Base-by-base conservation (phyloP, 768 basidiomycete genomes). In the Russula virescens region DNA sequence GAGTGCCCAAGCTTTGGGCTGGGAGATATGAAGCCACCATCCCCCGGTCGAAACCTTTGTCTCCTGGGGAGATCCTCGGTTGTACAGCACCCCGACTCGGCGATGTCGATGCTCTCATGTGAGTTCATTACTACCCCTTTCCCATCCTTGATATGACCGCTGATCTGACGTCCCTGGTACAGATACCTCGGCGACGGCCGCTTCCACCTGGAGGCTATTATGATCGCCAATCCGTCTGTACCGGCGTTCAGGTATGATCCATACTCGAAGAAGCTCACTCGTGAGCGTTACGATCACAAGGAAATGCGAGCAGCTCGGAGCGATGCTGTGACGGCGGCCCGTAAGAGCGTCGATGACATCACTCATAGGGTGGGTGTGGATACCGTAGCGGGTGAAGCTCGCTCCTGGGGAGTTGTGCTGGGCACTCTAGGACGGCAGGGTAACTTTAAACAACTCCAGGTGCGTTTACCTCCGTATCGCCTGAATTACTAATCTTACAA, bases 231-330 rank as follows among this genome's bases (percentile, higher is more conserved):
- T 73, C 97, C 97, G 0, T 74, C 82, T 34, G 81, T 98, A 19
- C 94, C 97, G 13, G 95, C 97, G 0, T 99, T 97, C 76, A 85
- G 97, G 23, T 99, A 98, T 74, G 97, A 98, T 71, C 97, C 97
- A 4, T 99, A 98, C 74, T 92, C 94, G 23, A 99, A 99, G 74
- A 97, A 94, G 71, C 80, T 99, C 55, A 98, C 97, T 1, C 78
- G 93, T 61, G 97, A 99, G 71, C 81, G 85, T 4, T 99, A 98
- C 68, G 82, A 93, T 68, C 94, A 98, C 69, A 73, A 76, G 10
- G 88, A 94, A 75, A 99, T 99, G 97, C 83, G 87, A 51, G 70
- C 73, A 0, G 75, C 87, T 43, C 79, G 97, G 52, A 81, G 86
- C 46, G 78, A 88, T 35, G 94, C 94, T 0, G 85, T 99, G 1